These are phyloP conservation scores for Psophocarpus tetragonolobus DNA, from an alignment of 306 rosid species.

Conservation along the genomic window DNA sequence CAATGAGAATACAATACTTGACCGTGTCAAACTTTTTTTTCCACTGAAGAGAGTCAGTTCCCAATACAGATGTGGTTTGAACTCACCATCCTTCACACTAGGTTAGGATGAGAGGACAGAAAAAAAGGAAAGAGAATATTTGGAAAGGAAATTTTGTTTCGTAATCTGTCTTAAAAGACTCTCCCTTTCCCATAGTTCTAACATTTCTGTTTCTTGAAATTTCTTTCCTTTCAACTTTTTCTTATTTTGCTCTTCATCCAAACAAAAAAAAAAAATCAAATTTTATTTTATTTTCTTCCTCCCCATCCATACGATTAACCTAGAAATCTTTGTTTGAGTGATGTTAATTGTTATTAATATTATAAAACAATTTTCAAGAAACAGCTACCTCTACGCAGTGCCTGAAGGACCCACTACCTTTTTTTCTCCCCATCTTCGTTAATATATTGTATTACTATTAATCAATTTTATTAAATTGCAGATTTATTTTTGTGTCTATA, in stretches of 20 bases:
- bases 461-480: not conserved
- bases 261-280: not conserved
- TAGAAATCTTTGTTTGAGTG: not conserved
- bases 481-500: not conserved
- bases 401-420: conserved; percentile 11
- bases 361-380: not conserved
- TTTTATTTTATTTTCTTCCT: not conserved
- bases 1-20: not conserved
- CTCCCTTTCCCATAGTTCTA: not conserved
- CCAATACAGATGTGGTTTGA: not conserved
- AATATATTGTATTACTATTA: not conserved
- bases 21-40: not conserved
- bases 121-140: not conserved
- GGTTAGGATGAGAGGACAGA: not conserved
- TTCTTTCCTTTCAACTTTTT: not conserved
- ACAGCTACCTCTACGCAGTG: not conserved
- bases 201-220: not conserved
- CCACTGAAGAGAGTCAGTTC: not conserved
- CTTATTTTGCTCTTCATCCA: not conserved
- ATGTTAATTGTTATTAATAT: not conserved
- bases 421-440: not conserved
- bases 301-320: not conserved
- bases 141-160: not conserved
- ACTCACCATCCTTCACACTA: not conserved
- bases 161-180: not conserved